Percentiles rank a stretch among this genome's conserved stretches.
These are phyloP conservation scores for Cnidoscolus chayamansa DNA, from an alignment of 441 rosid genomes.

Conservation along the genomic window DNA sequence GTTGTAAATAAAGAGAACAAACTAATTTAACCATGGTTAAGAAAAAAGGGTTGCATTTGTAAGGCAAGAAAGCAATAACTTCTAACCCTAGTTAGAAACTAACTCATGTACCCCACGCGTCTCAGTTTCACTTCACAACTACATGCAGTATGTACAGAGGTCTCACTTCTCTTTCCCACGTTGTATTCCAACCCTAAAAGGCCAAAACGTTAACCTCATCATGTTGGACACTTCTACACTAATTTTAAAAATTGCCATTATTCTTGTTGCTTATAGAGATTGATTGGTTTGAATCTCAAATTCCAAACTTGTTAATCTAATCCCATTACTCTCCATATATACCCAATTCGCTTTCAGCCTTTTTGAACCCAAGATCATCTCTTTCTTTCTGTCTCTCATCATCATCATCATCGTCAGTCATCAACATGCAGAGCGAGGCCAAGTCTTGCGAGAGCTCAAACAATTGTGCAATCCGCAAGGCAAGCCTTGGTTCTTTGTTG, in stretches of 20 bases:
- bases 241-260: too few species aligned
- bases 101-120: not conserved
- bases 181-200: not conserved
- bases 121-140: not conserved
- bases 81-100: not conserved
- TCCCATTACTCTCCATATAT: constrained; percentile 4
- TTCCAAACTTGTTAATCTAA: too few species aligned
- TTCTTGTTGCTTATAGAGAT: too few species aligned
- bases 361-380: not conserved
- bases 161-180: constrained; percentile 1
- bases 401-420: too few species aligned
- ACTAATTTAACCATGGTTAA: not conserved
- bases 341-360: not conserved
- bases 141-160: not conserved
- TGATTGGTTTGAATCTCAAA: too few species aligned
- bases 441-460: constrained; percentile 11
- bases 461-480: not conserved
- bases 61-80: not conserved
- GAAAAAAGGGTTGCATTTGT: not conserved
- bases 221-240: not conserved
- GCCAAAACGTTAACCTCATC: not conserved
- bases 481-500: not conserved
- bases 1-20: not conserved
- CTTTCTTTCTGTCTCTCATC: not conserved
- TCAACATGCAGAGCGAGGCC: not conserved